These are phyloP conservation scores for Remersonia thermophila DNA, from an alignment of 2,329 filamentous ascomycete genomes.

Conservation along the genomic window DNA sequence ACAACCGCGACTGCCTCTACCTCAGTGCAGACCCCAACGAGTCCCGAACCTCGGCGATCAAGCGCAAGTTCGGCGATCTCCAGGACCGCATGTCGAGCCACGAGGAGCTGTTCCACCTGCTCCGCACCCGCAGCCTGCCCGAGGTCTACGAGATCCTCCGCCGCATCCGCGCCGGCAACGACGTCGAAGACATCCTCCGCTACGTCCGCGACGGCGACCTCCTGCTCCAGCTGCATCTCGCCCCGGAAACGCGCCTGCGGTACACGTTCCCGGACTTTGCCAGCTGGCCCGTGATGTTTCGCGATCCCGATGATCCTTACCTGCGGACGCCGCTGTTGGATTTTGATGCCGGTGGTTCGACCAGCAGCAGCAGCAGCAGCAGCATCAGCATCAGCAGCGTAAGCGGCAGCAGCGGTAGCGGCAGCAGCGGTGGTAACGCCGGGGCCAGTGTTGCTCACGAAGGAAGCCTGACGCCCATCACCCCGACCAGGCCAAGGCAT, in stretches of 20 bases:
- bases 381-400: too few relatives aligned
- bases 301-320: slow-evolving; percentile 5
- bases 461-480: too few relatives aligned
- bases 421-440: too few relatives aligned
- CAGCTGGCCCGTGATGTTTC: slow-evolving; percentile 5
- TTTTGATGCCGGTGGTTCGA: too few relatives aligned
- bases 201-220: slow-evolving; percentile 5
- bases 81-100: slow-evolving; percentile 2
- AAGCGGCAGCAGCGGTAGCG: too few relatives aligned
- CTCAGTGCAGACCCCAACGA: slow-evolving; percentile 3
- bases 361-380: too few relatives aligned
- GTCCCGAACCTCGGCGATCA: slow-evolving; percentile 1
- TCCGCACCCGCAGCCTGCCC: background rate
- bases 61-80: slow-evolving; percentile 3
- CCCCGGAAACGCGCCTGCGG: slow-evolving; percentile 3
- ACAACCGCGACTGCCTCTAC: background rate
- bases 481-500: background rate
- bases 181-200: slow-evolving; percentile 3
- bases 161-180: slow-evolving; percentile 1
- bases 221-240: slow-evolving; percentile 2
- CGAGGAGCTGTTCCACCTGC: slow-evolving; percentile 5
- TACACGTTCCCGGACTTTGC: slow-evolving; percentile 6
- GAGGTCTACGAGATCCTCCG: slow-evolving; percentile 4
- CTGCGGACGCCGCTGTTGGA: slow-evolving; percentile 1
- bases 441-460: too few relatives aligned